A percentile compares a stretch with the other conserved stretches of the same genome.
Evolutionary conservation across 331 rosid genomes (phyloP).

Genomic region (Arachis monticola): DNA sequence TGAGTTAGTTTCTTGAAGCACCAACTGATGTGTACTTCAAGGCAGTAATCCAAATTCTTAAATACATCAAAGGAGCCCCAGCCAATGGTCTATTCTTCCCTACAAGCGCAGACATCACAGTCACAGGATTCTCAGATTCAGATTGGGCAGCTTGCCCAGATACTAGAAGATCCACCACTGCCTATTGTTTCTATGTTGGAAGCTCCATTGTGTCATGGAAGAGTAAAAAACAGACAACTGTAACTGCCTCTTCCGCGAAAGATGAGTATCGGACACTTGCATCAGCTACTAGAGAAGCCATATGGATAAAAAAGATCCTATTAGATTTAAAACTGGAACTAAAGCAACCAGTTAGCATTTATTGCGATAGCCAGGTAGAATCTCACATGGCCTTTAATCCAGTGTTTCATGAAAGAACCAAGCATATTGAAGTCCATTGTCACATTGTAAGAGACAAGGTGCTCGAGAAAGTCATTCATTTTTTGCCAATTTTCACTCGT

Average conservation of each 20-base stretch:
- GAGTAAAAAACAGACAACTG: not conserved
- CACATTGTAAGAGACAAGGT: too few relatives aligned
- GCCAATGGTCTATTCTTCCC: not conserved
- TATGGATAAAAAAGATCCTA: too few relatives aligned
- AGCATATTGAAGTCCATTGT: not conserved
- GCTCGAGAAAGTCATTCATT: not conserved
- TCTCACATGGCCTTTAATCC: not conserved
- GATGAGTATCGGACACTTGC: not conserved
- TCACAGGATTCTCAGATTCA: not conserved
- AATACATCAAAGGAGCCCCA: not conserved
- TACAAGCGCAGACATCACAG: too few relatives aligned
- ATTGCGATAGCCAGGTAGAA: not conserved
- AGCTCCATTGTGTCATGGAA: not conserved
- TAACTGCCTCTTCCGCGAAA: not conserved
- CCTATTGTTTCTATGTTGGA: not conserved
- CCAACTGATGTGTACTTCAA: not conserved
- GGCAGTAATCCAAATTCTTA: not conserved
- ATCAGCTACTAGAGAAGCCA: not conserved
- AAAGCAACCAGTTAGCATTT: not conserved
- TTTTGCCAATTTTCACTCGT: not conserved
- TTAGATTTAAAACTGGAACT: too few relatives aligned
- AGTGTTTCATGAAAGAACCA: not conserved
- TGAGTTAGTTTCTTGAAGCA: not conserved
- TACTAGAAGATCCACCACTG: not conserved
- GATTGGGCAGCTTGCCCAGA: not conserved